Conservation (phyloP, 805 yeast species). For the Ogataea neopini region DNA sequence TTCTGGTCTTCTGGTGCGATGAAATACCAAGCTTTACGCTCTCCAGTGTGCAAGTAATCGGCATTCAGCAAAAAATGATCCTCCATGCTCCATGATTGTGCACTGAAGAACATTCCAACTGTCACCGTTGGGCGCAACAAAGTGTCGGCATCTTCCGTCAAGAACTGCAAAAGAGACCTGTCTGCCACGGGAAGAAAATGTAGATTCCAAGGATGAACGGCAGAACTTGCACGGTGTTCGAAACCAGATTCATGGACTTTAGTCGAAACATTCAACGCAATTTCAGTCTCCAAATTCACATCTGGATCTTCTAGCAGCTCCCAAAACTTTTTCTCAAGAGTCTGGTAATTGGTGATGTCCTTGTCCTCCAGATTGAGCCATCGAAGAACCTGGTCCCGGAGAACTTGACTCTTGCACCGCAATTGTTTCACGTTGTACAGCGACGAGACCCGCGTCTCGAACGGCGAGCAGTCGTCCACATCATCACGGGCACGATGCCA, state of each 20-base stretch:
- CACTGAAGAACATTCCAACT: slow-evolving; percentile 54
- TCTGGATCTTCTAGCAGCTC: slow-evolving; percentile 34
- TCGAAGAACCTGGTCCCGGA: slow-evolving; percentile 31
- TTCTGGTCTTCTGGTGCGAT: slow-evolving; percentile 56
- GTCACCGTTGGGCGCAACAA: slow-evolving; percentile 46
- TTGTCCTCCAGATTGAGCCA: slow-evolving; percentile 19
- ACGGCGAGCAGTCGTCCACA: slow-evolving; percentile 40
- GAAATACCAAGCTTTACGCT: slow-evolving; percentile 58
- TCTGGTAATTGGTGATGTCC: slow-evolving; percentile 21
- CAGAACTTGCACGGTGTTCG: slow-evolving; percentile 20
- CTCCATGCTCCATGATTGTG: slow-evolving; percentile 58
- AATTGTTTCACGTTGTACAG: slow-evolving; percentile 57
- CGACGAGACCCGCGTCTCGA: slow-evolving; percentile 46
- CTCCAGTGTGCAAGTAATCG: slow-evolving; percentile 59
- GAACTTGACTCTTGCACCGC: slow-evolving; percentile 53
- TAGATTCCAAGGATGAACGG: slow-evolving; percentile 54
- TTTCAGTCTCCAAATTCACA: slow-evolving; percentile 37
- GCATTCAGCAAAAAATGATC: slow-evolving; percentile 58
- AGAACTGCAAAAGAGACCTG: slow-evolving; percentile 48
- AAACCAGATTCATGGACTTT: slow-evolving; percentile 44
- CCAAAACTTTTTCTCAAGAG: slow-evolving; percentile 48
- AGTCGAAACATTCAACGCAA: slow-evolving; percentile 36
- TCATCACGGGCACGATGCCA: slow-evolving; percentile 43
- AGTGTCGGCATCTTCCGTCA: slow-evolving; percentile 45
- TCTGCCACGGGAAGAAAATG: slow-evolving; percentile 53